phyloP scores from a whole-genome alignment of 768 basidiomycete species.

The Leccinum barrowsii region DNA sequence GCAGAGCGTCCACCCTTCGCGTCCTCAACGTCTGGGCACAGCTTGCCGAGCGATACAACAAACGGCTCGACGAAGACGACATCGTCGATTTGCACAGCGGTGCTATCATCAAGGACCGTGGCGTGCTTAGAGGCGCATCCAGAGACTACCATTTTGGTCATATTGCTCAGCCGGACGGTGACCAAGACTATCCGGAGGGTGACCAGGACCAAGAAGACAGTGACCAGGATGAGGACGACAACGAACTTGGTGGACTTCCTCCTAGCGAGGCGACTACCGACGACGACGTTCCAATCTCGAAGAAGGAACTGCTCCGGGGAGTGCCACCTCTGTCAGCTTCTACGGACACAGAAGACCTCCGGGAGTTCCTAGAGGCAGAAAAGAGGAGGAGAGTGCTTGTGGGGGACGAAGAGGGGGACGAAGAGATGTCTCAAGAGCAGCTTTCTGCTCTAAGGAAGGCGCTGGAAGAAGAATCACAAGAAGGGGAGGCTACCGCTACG shows the following conservation, averaged over 20 bases:
- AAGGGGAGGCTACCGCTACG: constrained; percentile 8
- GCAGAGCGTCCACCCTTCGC: constrained; percentile 50
- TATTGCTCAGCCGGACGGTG: constrained; percentile 40
- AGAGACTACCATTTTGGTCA: constrained; percentile 49
- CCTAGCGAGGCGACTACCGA: constrained; percentile 24
- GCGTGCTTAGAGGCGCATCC: constrained; percentile 48
- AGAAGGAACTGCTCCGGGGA: constrained; percentile 31
- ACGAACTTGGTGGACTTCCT: constrained; percentile 57
- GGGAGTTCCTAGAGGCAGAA: constrained; percentile 67
- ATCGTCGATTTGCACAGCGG: constrained; percentile 66
- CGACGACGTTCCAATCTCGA: constrained; percentile 29
- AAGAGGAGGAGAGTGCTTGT: constrained; percentile 42
- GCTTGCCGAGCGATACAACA: constrained; percentile 65
- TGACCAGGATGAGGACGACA: constrained; percentile 50
- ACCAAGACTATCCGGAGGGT: constrained; percentile 38
- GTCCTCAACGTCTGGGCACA: constrained; percentile 63
- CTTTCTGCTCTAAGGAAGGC: constrained; percentile 14
- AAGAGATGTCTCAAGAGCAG: constrained; percentile 21
- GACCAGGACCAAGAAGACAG: constrained; percentile 43
- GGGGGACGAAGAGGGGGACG: constrained; percentile 27
- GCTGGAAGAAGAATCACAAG: constrained; percentile 10
- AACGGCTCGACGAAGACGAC: constrained; percentile 73
- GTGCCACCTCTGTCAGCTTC: constrained; percentile 45
- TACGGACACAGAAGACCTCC: constrained; percentile 58
- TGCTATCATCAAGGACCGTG: constrained; percentile 65